Conservation (phyloP, 805 yeast genomes). For the Candida berthetii region DNA sequence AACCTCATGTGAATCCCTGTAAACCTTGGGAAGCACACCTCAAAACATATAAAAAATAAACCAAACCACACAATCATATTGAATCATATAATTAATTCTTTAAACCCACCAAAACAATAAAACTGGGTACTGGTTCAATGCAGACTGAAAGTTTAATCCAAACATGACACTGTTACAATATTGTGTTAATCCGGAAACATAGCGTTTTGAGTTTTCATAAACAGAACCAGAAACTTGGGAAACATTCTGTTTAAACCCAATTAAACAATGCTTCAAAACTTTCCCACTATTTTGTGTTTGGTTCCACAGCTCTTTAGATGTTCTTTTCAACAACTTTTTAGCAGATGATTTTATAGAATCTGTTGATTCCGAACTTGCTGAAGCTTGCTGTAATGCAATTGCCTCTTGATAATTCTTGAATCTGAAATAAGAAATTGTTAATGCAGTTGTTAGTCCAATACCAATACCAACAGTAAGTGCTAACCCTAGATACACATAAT, state of each 20-base stretch:
- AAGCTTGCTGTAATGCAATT: not conserved
- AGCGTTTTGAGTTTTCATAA: not conserved
- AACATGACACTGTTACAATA: too few relatives aligned
- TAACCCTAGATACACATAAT: slow-evolving; percentile 8
- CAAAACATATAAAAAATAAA: too few relatives aligned
- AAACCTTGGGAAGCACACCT: too few relatives aligned
- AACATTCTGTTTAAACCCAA: not conserved
- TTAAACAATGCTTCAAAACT: not conserved
- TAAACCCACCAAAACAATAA: too few relatives aligned
- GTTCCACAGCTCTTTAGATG: too few relatives aligned
- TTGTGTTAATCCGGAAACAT: not conserved
- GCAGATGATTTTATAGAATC: not conserved
- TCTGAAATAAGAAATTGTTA: slow-evolving; percentile 3
- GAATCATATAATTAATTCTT: too few relatives aligned
- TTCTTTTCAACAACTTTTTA: too few relatives aligned
- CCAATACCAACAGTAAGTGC: slow-evolving; percentile 18
- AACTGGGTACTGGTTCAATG: too few relatives aligned
- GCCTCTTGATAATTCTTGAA: not conserved
- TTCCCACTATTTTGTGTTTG: not conserved
- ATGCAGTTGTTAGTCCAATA: slow-evolving; percentile 17
- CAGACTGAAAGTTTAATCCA: too few relatives aligned
- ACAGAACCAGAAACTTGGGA: not conserved
- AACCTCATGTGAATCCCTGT: too few relatives aligned
- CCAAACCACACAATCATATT: too few relatives aligned
- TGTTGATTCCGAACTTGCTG: not conserved